phyloP scores from a whole-genome alignment of 768 basidiomycete species.

The Pseudohyphozyma bogoriensis region DNA sequence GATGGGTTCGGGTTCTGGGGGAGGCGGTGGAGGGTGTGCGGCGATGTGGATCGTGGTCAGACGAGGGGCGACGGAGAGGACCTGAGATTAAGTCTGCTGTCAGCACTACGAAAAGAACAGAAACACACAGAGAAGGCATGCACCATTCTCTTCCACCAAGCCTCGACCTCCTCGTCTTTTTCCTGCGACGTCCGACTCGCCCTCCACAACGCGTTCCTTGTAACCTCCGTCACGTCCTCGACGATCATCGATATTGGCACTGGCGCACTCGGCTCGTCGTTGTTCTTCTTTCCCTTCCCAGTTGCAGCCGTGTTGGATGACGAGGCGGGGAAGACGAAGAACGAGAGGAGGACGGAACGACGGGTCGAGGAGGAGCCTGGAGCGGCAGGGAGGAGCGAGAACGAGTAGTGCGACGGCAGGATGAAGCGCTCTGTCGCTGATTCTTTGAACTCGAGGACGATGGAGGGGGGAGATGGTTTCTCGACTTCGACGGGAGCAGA shows the following conservation, averaged over 20 bases:
- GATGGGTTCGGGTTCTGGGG: no score
- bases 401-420: constrained; percentile 14
- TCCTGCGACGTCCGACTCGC: constrained; percentile 8
- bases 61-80: constrained; percentile 11
- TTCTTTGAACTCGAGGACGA: constrained; percentile 18
- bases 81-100: background rate
- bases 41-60: constrained; percentile 7
- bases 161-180: constrained; percentile 7
- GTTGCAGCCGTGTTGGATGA: background rate
- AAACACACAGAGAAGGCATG: background rate
- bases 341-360: constrained; percentile 16
- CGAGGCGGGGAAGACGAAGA: constrained; percentile 28
- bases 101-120: background rate
- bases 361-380: background rate
- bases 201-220: constrained; percentile 8
- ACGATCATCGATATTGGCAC: constrained; percentile 20
- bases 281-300: constrained; percentile 3
- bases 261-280: background rate
- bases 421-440: constrained; percentile 2
- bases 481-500: background rate
- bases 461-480: background rate
- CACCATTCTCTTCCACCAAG: constrained; percentile 19
- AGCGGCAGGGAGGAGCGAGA: constrained; percentile 6
- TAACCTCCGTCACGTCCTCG: background rate
- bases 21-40: background rate